Base-by-base conservation (phyloP, 257 asterid genomes). In the Sherardia arvensis region DNA sequence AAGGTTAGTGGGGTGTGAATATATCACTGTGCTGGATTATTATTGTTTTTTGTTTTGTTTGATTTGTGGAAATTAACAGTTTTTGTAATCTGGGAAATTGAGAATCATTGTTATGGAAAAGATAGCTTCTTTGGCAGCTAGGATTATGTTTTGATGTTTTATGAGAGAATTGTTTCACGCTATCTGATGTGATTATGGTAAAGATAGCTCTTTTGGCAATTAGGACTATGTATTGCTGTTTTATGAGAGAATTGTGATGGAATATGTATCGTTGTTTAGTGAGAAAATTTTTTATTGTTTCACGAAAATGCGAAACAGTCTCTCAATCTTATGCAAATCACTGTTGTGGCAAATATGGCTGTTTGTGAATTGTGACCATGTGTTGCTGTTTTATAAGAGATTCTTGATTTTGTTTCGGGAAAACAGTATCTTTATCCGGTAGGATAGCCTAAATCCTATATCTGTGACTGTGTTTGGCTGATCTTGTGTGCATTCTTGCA, bases 1-100 rank as follows among this genome's bases (percentile, higher is more conserved):
- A 74, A 82, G 83, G 89, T 80, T 62, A 68, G 77, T 67, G 77
- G 63, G 28, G 30, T 65, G 23, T 40, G 3, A 38, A 25, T 18
- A 40, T 27, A 15, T 23, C 40, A 14, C 7, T 38, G n/a, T 40
- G 18, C 48, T 40, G 59, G n/a, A 28, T 28, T 23, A n/a, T 48
- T 29, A 48, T 48, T 49, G 30, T 36, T 27, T 51, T 43, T 38
- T 61, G 62, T 68, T 33, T 54, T 58, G 11, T 43, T 15, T 43
- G 51, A 14, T 43, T 15, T 43, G 51, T 43, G 51, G n/a, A 43
- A 38, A 43, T 43, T 0, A 43, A 0, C 51, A 43, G 51, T 14
- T 3, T 14, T 43, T 43, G 21, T 43, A 14, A 17, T 14, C n/a
- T n/a, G n/a, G n/a, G 51, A 43, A 43, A 7, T n/a, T 43, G 51